Base-by-base conservation (phyloP, 2,329 filamentous ascomycete species). In the Parascedosporium putredinis region DNA sequence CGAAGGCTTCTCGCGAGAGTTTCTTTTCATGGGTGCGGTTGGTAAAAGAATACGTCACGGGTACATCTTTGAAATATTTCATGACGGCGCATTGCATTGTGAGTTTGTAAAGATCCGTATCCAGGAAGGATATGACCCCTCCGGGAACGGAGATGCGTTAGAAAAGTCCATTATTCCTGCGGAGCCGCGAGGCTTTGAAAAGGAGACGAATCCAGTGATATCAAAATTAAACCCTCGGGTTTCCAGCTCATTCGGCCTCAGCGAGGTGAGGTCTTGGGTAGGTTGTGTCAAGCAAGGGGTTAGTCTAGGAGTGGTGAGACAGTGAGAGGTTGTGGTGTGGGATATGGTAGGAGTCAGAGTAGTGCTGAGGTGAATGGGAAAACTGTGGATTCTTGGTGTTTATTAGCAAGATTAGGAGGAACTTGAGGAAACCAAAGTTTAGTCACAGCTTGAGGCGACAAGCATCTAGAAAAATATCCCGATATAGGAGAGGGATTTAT, bases 61-160 rank as follows among this genome's bases (percentile, higher is more conserved):
- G 78, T 59, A 81, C 71, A 51, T 90, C 75, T 29, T 84, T 84
- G 66, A 95, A 97, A 71, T 90, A 94, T 67, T 94, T 94, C 57
- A 94, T 78, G 56, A 97, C 84, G 54, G 89, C 89, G 63, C 87
- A 95, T 83, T 98, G 93, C 93, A 98, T 98, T 18, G 93, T 98
- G 67, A 98, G 70, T 69, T 98, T 98, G 78, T 96, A 98, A 53
- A 98, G 62, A 57, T 84, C 80, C 14, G 86, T 91, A 62, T 93
- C 87, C 50, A 93, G 74, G 62, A 93, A 84, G 61, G 86, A 91
- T 60, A 82, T 86, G 62, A 91, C 80, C 47, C 87, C 68, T 87
- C 85, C 4, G 85, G 83, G 54, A 76, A 83, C 51, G 78, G 77
- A 50, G 78, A 79, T 27, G 78, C 77, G 68, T 75, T 79, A 64